Conservation (phyloP, 2,329 filamentous ascomycete species). For the Daldinia sp. region DNA sequence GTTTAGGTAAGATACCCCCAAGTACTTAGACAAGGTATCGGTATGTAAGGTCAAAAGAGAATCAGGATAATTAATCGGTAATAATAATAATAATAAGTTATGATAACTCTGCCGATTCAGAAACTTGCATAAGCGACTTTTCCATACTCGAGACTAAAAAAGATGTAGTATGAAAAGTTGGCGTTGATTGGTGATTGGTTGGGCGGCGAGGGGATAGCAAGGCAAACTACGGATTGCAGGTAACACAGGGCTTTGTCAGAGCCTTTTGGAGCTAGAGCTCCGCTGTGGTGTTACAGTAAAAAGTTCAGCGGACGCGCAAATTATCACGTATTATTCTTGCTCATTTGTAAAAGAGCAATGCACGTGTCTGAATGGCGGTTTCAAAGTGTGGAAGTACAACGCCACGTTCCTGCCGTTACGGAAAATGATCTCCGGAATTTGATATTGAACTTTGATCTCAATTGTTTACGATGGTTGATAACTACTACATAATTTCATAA, state of each 20-base stretch:
- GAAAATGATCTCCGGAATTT: conserved; percentile 23
- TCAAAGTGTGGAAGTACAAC: conserved; percentile 24
- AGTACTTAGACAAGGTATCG: neutral
- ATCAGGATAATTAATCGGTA: conserved; percentile 18
- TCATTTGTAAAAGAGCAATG: conserved; percentile 5
- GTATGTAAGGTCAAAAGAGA: conserved; percentile 18
- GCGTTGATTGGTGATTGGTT: conserved; percentile 22
- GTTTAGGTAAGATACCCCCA: neutral
- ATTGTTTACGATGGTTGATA: neutral
- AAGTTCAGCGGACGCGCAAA: conserved; percentile 4
- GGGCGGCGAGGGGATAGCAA: neutral
- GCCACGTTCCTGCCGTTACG: conserved; percentile 13
- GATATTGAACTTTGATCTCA: neutral
- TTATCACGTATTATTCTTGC: neutral
- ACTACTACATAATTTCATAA: neutral
- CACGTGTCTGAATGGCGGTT: conserved; percentile 14
- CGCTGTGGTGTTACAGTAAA: conserved; percentile 16
- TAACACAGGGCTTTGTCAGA: conserved; percentile 3
- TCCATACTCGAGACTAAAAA: conserved; percentile 27
- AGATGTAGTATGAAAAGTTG: conserved; percentile 19
- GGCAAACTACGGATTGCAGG: neutral
- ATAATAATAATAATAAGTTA: conserved; percentile 11
- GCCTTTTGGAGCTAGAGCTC: conserved; percentile 27
- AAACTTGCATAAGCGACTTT: conserved; percentile 36
- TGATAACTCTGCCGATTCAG: conserved; percentile 38